Base-by-base conservation (phyloP, 208 protist genomes). In the Balamuthia mandrillaris region DNA sequence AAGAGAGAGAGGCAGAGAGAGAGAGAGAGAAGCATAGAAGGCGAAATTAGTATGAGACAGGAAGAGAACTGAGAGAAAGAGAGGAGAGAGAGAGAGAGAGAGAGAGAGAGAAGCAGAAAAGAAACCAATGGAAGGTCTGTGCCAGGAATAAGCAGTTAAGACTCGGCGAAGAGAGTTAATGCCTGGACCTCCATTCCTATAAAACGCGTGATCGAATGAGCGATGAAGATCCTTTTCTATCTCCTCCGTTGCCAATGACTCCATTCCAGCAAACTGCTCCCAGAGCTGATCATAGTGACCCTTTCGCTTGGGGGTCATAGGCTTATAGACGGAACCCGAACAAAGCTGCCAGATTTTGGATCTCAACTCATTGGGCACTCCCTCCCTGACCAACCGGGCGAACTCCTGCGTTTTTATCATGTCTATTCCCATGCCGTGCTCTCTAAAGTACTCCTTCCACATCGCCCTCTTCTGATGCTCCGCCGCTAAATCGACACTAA, bases 221-320 rank as follows among this genome's bases (percentile, higher is more conserved):
- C 70, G 42, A 21, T 79, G 70, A 4, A 79, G 49, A 37, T 79
- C 70, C 70, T 79, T 79, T 29, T 79, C 70, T 14, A 79, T 79
- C 70, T 79, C 31, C 18, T 52, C 70, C 24, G 70, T 79, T 9
- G 70, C 70, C 6, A 60, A 47, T 4, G 70, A 79, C 70, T 79
- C 31, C 24, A 21, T 24, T 9, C 70, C 70, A 6, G 21, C 27
- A 27, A 61, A 79, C 70, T 79, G 33, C 49, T 79, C 49, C 5
- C 51, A 60, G 29, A 79, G 70, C 29, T 37, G 16, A 10, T 24
- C 14, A 29, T 79, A 79, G 70, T 60, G 70, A 47, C 70, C 70
- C 4, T 39, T 18, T 29, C 70, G 33, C 45, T 7, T 54, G 31
- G 29, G n/a, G 7, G 70, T 33, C 3, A 39, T 7, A 12, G 58